Evolutionary conservation across 2,329 filamentous ascomycete genomes (phyloP).

Genomic region (Cryphonectria naterciae): DNA sequence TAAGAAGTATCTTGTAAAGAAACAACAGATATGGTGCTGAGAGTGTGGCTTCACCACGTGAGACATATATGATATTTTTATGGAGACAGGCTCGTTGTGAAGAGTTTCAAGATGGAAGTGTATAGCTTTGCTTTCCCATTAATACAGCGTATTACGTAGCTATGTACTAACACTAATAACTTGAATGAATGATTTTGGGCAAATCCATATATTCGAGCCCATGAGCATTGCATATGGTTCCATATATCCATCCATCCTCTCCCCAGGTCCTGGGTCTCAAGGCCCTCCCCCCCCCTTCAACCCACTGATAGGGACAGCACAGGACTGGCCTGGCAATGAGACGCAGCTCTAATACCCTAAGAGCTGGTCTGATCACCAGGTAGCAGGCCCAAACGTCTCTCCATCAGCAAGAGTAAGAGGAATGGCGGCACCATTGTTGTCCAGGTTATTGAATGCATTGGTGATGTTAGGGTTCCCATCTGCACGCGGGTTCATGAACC

Average conservation of each 20-base stretch:
- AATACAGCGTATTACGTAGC: not conserved
- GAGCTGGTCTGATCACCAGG: conserved; percentile 31
- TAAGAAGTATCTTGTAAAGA: not conserved
- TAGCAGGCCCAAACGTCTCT: conserved; percentile 46
- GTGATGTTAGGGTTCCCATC: conserved; percentile 46
- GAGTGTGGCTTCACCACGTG: not conserved
- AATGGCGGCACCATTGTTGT: conserved; percentile 18
- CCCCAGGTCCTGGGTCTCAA: not conserved
- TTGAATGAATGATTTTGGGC: not conserved
- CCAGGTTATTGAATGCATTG: conserved; percentile 25
- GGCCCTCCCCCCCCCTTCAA: too few relatives aligned
- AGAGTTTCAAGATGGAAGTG: not conserved
- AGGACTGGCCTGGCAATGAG: not conserved
- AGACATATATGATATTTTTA: not conserved
- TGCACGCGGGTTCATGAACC: conserved; percentile 32
- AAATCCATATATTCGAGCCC: not conserved
- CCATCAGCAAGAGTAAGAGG: conserved; percentile 37
- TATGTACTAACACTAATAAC: not conserved
- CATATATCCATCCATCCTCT: not conserved
- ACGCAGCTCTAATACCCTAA: not conserved
- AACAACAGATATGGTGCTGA: not conserved
- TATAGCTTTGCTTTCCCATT: not conserved
- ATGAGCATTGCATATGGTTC: not conserved
- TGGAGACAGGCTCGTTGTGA: too few relatives aligned
- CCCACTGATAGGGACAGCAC: too few relatives aligned